Evolutionary conservation across 768 basidiomycete species (phyloP), one percentile per base, ranked within the genome.

Genomic region (Macrolepiota dolichaula): DNA sequence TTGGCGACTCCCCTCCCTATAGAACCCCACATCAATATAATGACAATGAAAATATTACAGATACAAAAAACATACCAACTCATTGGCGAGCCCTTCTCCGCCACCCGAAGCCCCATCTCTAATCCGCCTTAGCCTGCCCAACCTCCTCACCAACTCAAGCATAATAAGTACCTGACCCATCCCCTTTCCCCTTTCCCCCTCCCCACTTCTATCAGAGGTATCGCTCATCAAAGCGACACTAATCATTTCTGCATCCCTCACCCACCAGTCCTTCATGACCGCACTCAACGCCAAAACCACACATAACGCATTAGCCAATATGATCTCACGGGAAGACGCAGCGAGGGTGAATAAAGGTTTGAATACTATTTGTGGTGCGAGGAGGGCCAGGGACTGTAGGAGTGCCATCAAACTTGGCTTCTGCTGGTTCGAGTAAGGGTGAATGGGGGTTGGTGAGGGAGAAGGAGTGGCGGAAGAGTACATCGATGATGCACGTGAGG

Each of bases 321-420:
- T 77, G n/a, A 81, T 67, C 57, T 85, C 85, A 65, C 87, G 88
- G 46, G 78, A 76, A 0, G 88, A 85, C 2, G 84, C 83, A 0
- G 90, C 87, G 62, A 88, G 89, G 0, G 79, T 72, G 66, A 92
- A 89, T 7, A 92, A 71, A 0, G 88, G 86, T 68, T 86, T 89
- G 75, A 84, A 91, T 71, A 92, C 90, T 0, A 85, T 62, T 54
- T 81, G 85, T 0, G 89, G 89, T 59, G 82, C 79, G 15, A 71
- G 64, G 49, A 77, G 73, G 1, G 87, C 84, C 19, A 87, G 64
- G 15, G 71, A 72, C 35, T 80, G 74, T 1, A 91, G 74, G 44
- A 92, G 75, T 36, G 76, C 72, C 4, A 82, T 77, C 0, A 92
- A 36, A 13, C 6, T 44, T 2, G 7, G 50, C 1, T 32, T 51